Conservation (phyloP, 2,329 filamentous ascomycete species). For the Penicillium fuscoglaucum region DNA sequence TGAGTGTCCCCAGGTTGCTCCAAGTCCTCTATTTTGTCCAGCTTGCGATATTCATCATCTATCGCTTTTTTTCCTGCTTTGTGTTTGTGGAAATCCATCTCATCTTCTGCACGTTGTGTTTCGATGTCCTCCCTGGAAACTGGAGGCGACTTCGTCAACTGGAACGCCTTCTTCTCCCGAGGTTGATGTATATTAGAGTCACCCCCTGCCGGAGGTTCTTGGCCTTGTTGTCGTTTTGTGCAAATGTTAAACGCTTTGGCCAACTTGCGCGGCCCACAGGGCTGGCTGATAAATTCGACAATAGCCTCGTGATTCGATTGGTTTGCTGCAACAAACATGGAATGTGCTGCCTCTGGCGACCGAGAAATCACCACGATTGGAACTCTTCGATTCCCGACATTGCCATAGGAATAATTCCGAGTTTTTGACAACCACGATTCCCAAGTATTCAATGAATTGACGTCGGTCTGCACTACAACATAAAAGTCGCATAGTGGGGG, state of each 20-base stretch:
- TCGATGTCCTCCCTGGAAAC: background rate
- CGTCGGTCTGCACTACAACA: conserved; percentile 27
- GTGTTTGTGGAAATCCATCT: background rate
- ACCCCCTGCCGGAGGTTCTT: conserved; percentile 1
- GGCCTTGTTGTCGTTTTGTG: conserved; percentile 19
- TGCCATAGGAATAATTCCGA: background rate
- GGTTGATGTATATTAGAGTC: conserved; percentile 2
- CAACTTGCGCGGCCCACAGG: conserved; percentile 38
- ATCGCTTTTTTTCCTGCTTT: background rate
- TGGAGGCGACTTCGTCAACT: background rate
- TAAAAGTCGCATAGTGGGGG: conserved; percentile 23
- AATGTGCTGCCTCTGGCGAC: conserved; percentile 24
- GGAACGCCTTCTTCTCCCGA: background rate
- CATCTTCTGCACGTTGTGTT: background rate
- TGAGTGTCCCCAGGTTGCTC: background rate
- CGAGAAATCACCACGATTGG: conserved; percentile 35
- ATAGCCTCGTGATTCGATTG: conserved; percentile 14
- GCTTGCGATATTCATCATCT: background rate
- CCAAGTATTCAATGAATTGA: conserved; percentile 16
- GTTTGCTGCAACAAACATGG: conserved; percentile 16
- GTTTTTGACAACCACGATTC: conserved; percentile 15
- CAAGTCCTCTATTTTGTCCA: background rate
- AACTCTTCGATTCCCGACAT: conserved; percentile 9
- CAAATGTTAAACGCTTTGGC: conserved; percentile 31
- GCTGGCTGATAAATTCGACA: conserved; percentile 38